Percentiles rank a stretch among this genome's conserved stretches.
phyloP scores from a whole-genome alignment of 108 stramenopile species.

The Aurantiochytrium sp. region DNA sequence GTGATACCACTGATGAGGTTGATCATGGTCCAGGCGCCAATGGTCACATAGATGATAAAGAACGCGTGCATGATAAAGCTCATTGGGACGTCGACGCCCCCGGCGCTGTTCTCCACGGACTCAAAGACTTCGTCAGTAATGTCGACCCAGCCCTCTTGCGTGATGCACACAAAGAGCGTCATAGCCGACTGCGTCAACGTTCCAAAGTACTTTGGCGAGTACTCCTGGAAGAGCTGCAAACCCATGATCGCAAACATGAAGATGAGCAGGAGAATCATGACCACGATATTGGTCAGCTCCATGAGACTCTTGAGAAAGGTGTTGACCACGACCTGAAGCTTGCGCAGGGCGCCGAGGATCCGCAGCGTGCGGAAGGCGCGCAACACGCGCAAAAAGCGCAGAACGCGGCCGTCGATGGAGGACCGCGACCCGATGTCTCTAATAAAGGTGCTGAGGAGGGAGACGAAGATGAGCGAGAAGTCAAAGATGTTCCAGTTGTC shows the following conservation, averaged over 20 bases:
- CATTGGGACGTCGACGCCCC: neutral
- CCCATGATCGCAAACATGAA: conserved; percentile 25
- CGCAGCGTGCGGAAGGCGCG: conserved; percentile 9
- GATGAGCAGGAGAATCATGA: conserved; percentile 26
- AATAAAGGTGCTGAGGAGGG: neutral
- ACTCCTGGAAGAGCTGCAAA: neutral
- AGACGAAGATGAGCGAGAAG: conserved; percentile 6
- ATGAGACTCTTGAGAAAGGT: neutral
- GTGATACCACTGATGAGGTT: conserved; percentile 29
- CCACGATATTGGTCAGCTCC: conserved; percentile 28
- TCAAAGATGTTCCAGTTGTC: conserved; percentile 29
- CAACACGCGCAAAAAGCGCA: conserved; percentile 4
- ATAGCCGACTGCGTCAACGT: neutral
- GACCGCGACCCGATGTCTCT: neutral
- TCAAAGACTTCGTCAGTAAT: neutral
- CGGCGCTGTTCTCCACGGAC: neutral
- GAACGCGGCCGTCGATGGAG: neutral
- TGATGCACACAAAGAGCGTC: conserved; percentile 8
- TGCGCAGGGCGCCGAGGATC: neutral
- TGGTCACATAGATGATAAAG: neutral
- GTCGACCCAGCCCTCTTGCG: conserved; percentile 17
- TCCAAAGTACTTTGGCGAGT: neutral
- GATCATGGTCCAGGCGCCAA: conserved; percentile 16
- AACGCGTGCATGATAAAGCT: neutral
- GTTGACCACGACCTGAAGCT: neutral